Conservation (phyloP, 1,284 basidiomycete species). For the Moesziomyces aphidis region DNA sequence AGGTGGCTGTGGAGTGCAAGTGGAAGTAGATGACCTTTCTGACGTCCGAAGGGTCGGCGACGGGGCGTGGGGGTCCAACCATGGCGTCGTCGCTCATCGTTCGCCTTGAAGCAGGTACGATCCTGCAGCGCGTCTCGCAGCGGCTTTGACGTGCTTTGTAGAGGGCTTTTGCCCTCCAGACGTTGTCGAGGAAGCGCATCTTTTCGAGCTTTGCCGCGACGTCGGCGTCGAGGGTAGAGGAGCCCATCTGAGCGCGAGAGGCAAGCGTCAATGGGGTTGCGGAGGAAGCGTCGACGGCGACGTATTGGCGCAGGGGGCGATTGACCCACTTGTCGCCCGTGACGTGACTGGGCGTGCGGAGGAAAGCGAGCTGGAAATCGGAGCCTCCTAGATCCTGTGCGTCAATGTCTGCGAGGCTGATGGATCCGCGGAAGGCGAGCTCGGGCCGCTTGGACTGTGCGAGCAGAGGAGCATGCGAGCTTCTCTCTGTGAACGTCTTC, state of each 20-base stretch:
- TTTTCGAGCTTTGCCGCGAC: constrained; percentile 56
- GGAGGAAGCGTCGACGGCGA: constrained; percentile 41
- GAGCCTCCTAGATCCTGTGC: constrained; percentile 69
- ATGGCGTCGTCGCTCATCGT: constrained; percentile 4
- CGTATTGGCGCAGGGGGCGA: constrained; percentile 55
- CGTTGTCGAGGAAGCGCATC: constrained; percentile 63
- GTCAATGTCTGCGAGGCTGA: constrained; percentile 85
- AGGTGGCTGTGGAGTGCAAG: constrained; percentile 42
- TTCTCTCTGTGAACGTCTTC: constrained; percentile 66
- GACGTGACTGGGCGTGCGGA: constrained; percentile 39
- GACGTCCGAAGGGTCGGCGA: constrained; percentile 17
- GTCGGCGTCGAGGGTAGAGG: constrained; percentile 24
- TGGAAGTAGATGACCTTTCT: constrained; percentile 60
- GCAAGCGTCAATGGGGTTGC: constrained; percentile 5
- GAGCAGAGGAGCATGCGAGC: constrained; percentile 60
- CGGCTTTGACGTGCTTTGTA: constrained; percentile 47
- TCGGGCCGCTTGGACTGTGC: constrained; percentile 76
- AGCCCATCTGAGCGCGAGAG: constrained; percentile 14
- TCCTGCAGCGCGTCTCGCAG: constrained; percentile 50
- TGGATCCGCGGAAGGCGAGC: constrained; percentile 85
- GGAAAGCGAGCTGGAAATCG: constrained; percentile 82
- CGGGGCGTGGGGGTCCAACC: constrained; percentile 2
- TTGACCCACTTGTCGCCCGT: constrained; percentile 53
- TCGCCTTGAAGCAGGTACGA: constrained; percentile 33
- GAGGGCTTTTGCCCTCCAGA: constrained; percentile 65